These are phyloP conservation scores for Copromyces sp. DNA, from an alignment of 495 filamentous ascomycete genomes.

Conservation along the genomic window DNA sequence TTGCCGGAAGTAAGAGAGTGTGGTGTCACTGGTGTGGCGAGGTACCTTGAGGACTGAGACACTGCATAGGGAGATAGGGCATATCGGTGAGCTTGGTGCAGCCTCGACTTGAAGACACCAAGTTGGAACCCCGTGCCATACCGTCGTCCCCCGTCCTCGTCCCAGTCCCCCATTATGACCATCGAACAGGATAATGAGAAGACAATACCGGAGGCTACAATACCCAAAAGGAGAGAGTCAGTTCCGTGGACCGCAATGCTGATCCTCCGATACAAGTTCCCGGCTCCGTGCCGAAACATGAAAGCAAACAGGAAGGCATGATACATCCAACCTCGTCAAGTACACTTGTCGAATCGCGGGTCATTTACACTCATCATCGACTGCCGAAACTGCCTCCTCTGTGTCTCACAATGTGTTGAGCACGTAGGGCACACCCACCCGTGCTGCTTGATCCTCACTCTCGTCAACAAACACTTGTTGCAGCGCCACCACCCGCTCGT, in stretches of 20 bases:
- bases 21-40: not conserved
- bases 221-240: not conserved
- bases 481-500: conserved; percentile 39
- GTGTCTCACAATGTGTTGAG: conserved; percentile 28
- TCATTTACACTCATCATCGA: not conserved
- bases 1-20: not conserved
- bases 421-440: conserved; percentile 34
- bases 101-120: not conserved
- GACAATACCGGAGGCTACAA: not conserved
- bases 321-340: not conserved
- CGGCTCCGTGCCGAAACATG: not conserved
- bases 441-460: conserved; percentile 21
- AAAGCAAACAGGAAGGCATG: not conserved
- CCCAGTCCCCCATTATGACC: not conserved
- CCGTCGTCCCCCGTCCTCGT: not conserved
- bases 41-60: not conserved
- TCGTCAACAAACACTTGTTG: conserved; percentile 27
- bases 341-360: not conserved
- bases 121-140: not conserved
- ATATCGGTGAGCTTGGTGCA: not conserved
- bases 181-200: not conserved
- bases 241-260: not conserved
- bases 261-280: not conserved
- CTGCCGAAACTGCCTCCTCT: conserved; percentile 8
- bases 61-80: not conserved